A percentile compares a stretch with the other conserved stretches of the same genome.
Conservation (phyloP, 2,329 filamentous ascomycete species). For the Paraphoma sp. region DNA sequence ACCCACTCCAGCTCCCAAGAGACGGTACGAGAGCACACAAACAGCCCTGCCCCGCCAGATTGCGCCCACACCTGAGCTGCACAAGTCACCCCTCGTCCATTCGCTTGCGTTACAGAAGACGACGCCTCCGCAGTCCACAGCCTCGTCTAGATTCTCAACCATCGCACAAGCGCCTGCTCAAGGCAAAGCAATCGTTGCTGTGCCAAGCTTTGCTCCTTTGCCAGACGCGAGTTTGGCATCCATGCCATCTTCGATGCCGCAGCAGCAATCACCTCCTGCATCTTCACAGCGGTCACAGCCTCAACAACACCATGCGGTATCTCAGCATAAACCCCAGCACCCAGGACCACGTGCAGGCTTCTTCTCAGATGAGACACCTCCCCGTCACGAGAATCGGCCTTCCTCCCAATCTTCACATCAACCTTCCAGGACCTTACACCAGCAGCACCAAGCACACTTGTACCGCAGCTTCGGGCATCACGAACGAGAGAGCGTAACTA, state of each 20-base stretch:
- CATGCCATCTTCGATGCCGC: conserved; percentile 31
- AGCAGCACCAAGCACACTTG: conserved; percentile 32
- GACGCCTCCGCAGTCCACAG: conserved; percentile 43
- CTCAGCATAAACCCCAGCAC: conserved; percentile 37
- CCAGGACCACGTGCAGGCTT: conserved; percentile 43
- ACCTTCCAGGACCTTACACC: conserved; percentile 26
- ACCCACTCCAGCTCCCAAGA: conserved; percentile 56
- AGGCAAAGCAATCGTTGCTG: conserved; percentile 33
- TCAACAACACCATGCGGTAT: conserved; percentile 34
- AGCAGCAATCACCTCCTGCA: conserved; percentile 40
- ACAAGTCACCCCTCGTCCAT: conserved; percentile 42
- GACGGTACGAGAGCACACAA: conserved; percentile 54
- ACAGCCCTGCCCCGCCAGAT: conserved; percentile 50
- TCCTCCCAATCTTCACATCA: conserved; percentile 36
- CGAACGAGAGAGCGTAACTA: conserved; percentile 32
- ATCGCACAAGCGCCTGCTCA: conserved; percentile 42
- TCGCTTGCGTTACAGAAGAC: conserved; percentile 41
- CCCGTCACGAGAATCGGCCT: conserved; percentile 37
- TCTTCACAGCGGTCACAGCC: conserved; percentile 28
- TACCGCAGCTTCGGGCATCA: conserved; percentile 34
- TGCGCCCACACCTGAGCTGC: conserved; percentile 54
- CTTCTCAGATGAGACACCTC: conserved; percentile 43
- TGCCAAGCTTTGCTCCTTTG: conserved; percentile 26
- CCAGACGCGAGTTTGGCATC: conserved; percentile 36
- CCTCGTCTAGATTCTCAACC: conserved; percentile 36